Base-by-base conservation (phyloP, 768 basidiomycete species). In the Russula foetens region DNA sequence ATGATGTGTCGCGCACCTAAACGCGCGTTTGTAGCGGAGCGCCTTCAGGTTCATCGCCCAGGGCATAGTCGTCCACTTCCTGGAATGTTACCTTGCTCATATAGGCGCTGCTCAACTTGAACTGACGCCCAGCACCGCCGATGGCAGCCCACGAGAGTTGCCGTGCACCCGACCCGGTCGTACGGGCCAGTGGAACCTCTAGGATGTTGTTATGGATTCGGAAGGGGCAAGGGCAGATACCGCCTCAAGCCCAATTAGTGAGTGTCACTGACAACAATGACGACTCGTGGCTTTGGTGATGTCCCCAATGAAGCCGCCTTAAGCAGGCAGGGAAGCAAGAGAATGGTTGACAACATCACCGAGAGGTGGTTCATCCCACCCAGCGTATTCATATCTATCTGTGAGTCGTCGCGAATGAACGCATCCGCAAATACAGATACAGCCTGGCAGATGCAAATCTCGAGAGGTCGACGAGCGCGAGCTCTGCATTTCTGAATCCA, bases 331-430 rank as follows among this genome's bases (percentile, higher is more conserved):
- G 62, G 62, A 8, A 63, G 43, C 58, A 63, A 44, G 38, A 48
- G 59, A 49, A 49, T 6, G 11, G 53, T 63, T n/a, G 51, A 46
- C 47, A 63, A 14, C 58, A 55, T 6, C 7, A 39, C 52, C 15
- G 62, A 63, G 21, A 63, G 48, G 47, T 60, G 62, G 65, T 82
- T 82, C 43, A 79, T 56, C 14, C 81, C 83, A 24, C 35, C 35
- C 26, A 21, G 21, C 3, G 9, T 7, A 28, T 35, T 35, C 2
- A 72, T 62, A 31, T 72, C 72, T 14, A 73, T 65, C 21, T 66
- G 64, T 19, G 56, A 63, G 26, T 55, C 62, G 2, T 66, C 70
- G 29, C 60, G 62, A 45, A 66, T 59, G 23, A 69, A 67, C 15
- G 35, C 29, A 4, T 65, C 58, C 2, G 59, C 69, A 26, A 72